These are phyloP conservation scores for Paxillus ammoniavirescens DNA, from an alignment of 768 basidiomycete species.

Conservation along the genomic window DNA sequence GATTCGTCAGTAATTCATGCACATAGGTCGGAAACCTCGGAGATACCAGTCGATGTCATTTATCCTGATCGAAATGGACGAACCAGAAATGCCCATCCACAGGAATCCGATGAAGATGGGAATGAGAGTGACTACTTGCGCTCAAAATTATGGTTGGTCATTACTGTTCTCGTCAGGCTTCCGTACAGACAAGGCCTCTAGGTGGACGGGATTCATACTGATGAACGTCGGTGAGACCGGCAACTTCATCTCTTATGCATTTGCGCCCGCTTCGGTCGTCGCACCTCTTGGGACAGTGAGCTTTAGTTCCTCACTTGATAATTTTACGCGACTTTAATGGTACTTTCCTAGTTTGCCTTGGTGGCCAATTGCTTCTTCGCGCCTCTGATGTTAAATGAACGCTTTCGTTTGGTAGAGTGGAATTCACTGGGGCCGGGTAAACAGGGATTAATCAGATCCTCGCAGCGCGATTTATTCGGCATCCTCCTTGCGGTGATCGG, in stretches of 20 bases:
- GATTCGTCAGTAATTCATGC: conserved; percentile 2
- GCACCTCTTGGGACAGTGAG: conserved; percentile 94
- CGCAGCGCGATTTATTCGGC: conserved; percentile 74
- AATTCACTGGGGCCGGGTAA: conserved; percentile 5
- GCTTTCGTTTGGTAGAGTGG: conserved; percentile 66
- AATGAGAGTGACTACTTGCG: conserved; percentile 77
- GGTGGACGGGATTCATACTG: conserved; percentile 87
- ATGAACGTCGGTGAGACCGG: conserved; percentile 91
- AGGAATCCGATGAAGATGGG: conserved; percentile 29
- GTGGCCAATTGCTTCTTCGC: conserved; percentile 95
- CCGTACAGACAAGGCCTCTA: conserved; percentile 26
- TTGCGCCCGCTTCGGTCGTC: conserved; percentile 88
- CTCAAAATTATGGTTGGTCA: conserved; percentile 76
- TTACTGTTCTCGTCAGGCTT: background rate
- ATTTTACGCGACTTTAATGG: background rate
- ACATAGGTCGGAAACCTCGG: background rate
- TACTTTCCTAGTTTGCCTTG: conserved; percentile 68
- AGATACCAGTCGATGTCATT: conserved; percentile 42
- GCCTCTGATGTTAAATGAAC: conserved; percentile 79
- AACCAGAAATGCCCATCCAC: conserved; percentile 14
- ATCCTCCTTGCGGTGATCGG: conserved; percentile 82
- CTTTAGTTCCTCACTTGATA: background rate
- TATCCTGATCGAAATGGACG: conserved; percentile 21
- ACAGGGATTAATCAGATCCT: conserved; percentile 12
- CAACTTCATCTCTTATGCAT: conserved; percentile 90